Evolutionary conservation across 495 filamentous ascomycete genomes (phyloP), one percentile per base, ranked within the genome.

Genomic region (Annulohypoxylon maeteangense): DNA sequence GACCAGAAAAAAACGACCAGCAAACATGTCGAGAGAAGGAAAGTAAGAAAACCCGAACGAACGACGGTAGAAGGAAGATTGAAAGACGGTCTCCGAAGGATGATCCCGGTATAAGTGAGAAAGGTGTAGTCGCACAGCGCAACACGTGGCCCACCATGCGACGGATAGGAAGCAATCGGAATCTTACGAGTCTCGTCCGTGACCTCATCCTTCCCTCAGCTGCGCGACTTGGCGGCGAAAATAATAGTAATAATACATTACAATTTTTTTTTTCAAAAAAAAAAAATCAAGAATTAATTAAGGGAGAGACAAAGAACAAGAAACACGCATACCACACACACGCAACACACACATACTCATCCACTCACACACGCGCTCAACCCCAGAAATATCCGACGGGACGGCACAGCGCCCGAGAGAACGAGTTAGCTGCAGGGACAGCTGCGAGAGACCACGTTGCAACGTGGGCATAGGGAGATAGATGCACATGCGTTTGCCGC

Each of bases 391-490:
- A 63, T 70, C 71, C 71, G 62, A 69, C 62, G 50, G 65, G 20
- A 62, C 50, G 70, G 70, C 70, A 68, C 65, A 61, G 56, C 29
- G 56, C 32, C 54, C 65, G 65, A 56, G 65, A 72, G 70, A 72
- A 29, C 53, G 18, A 18, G 32, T n/a, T 38, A 60, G 54, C 68
- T 62, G 68, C 68, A 71, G 68, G 68, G 63, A 58, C 58, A 18
- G 59, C 60, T 68, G 70, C 59, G 65, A 68, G 54, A 65, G 61
- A 68, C 70, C 65, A 73, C 65, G 70, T 73, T 69, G 65, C 65
- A 73, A 73, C 70, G 61, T 69, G 70, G 65, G 65, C 65, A 55
- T 54, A 54, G 29, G 50, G 50, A 57, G 32, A 32, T 11, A 57
- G 25, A 42, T n/a, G 34, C 32, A 31, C 34, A 57, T 57, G 34